Evolutionary conservation across 1,139 yeast species (phyloP).

Genomic region (Geotrichum histeridarum): DNA sequence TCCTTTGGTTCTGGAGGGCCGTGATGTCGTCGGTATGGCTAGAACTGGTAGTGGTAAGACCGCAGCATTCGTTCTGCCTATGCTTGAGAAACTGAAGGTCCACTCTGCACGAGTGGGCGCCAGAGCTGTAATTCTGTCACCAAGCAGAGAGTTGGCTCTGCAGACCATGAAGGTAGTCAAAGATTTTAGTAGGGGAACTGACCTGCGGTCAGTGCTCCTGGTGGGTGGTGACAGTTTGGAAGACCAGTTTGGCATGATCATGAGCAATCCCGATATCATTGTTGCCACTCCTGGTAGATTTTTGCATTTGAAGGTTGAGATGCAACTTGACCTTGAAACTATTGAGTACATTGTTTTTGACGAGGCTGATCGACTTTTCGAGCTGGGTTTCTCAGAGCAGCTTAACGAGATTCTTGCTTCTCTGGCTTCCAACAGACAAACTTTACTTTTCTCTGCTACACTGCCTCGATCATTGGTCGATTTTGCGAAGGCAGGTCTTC

Average conservation of each 20-base stretch:
- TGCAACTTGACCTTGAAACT: slow-evolving; percentile 76
- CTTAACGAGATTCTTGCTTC: slow-evolving; percentile 82
- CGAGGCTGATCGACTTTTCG: slow-evolving; percentile 96
- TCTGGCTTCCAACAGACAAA: slow-evolving; percentile 77
- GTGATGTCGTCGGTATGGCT: slow-evolving; percentile 99
- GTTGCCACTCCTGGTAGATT: slow-evolving; percentile 98
- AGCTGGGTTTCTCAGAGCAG: slow-evolving; percentile 95
- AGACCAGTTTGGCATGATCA: slow-evolving; percentile 90
- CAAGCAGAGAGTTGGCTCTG: slow-evolving; percentile 89
- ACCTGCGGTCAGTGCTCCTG: slow-evolving; percentile 68
- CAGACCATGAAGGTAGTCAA: slow-evolving; percentile 87
- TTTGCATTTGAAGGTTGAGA: slow-evolving; percentile 89
- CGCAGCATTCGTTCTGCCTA: slow-evolving; percentile 93
- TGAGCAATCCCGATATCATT: slow-evolving; percentile 88
- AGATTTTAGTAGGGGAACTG: slow-evolving; percentile 81
- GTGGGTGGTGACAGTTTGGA: slow-evolving; percentile 98
- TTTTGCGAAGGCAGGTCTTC: slow-evolving; percentile 93
- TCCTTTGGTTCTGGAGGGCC: slow-evolving; percentile 76
- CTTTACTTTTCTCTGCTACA: slow-evolving; percentile 89
- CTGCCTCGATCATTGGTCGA: slow-evolving; percentile 88
- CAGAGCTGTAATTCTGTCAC: slow-evolving; percentile 82
- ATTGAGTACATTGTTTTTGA: slow-evolving; percentile 92
- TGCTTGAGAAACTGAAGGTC: slow-evolving; percentile 74
- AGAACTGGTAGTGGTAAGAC: slow-evolving; percentile 99
- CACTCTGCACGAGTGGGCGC: slow-evolving; percentile 88